Conservation (phyloP, 2,329 filamentous ascomycete species). For the Chlorencoelia australis region DNA sequence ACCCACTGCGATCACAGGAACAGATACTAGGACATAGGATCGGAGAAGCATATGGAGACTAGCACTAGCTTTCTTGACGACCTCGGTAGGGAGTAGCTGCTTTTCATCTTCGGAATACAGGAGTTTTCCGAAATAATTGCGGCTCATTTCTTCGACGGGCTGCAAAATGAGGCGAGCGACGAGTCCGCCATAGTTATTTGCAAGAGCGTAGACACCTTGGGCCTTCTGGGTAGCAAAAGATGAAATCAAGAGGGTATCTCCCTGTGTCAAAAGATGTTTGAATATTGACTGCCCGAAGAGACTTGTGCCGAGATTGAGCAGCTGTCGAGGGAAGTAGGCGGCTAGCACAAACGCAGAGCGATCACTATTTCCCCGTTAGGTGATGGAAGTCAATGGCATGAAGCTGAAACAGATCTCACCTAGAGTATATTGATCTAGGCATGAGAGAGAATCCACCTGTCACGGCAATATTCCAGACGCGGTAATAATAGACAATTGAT, state of each 20-base stretch:
- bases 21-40: constrained; percentile 64
- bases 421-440: constrained; percentile 33
- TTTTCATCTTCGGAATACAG: constrained; percentile 36
- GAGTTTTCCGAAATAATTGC: constrained; percentile 79
- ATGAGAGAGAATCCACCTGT: constrained; percentile 60
- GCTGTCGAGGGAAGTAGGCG: constrained; percentile 51
- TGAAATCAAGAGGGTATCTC: constrained; percentile 81
- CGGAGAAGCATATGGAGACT: constrained; percentile 57
- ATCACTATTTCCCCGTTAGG: too few species aligned
- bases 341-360: too few species aligned
- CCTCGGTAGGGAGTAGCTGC: constrained; percentile 21
- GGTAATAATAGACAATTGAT: constrained; percentile 57
- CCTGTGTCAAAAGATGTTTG: constrained; percentile 90
- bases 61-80: constrained; percentile 33
- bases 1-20: constrained; percentile 58
- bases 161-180: constrained; percentile 85
- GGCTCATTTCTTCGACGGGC: constrained; percentile 86
- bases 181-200: constrained; percentile 88
- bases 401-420: too few species aligned
- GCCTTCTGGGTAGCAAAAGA: constrained; percentile 65
- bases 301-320: constrained; percentile 65
- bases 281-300: constrained; percentile 81
- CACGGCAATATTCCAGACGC: constrained; percentile 46
- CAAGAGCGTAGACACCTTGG: constrained; percentile 86
- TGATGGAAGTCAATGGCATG: too few species aligned